These are phyloP conservation scores for Colletotrichum falcatum DNA, from an alignment of 2,329 filamentous ascomycete species.

Conservation along the genomic window DNA sequence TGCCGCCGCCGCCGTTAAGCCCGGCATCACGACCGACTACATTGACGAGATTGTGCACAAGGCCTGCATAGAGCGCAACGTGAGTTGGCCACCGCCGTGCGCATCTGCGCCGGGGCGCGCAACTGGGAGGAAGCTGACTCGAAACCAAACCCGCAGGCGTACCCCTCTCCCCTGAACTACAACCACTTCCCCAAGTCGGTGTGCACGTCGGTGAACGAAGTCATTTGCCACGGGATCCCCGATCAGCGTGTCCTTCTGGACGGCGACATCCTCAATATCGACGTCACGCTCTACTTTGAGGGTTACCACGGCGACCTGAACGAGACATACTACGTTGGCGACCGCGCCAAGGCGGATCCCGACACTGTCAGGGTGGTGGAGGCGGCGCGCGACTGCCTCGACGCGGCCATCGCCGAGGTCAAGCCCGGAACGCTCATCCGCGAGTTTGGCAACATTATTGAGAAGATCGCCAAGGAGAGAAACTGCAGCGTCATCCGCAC, in stretches of 20 bases:
- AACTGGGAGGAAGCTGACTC: not conserved
- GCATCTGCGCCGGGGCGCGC: not conserved
- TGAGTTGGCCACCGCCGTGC: slow-evolving; percentile 59
- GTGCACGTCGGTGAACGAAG: slow-evolving; percentile 95
- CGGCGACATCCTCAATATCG: slow-evolving; percentile 97
- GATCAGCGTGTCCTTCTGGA: slow-evolving; percentile 89
- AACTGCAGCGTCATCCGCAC: slow-evolving; percentile 93
- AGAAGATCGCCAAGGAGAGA: slow-evolving; percentile 89
- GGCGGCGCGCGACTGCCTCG: slow-evolving; percentile 86
- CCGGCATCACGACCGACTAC: slow-evolving; percentile 95
- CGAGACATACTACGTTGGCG: slow-evolving; percentile 98
- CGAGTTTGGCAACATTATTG: slow-evolving; percentile 93
- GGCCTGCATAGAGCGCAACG: slow-evolving; percentile 91
- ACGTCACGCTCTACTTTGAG: slow-evolving; percentile 92
- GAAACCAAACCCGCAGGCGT: slow-evolving; percentile 70
- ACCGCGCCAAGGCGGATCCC: slow-evolving; percentile 84
- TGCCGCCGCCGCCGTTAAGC: slow-evolving; percentile 83
- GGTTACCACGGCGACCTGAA: slow-evolving; percentile 98
- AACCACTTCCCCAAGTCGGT: slow-evolving; percentile 97
- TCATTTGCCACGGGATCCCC: slow-evolving; percentile 98
- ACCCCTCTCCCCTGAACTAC: slow-evolving; percentile 95
- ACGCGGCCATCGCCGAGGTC: slow-evolving; percentile 90
- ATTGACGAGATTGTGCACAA: slow-evolving; percentile 96
- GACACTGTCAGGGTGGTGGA: slow-evolving; percentile 93
- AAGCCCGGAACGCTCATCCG: slow-evolving; percentile 94